Conservation (phyloP, 202 grass and related monocot species). For the Carex sylvatica region DNA sequence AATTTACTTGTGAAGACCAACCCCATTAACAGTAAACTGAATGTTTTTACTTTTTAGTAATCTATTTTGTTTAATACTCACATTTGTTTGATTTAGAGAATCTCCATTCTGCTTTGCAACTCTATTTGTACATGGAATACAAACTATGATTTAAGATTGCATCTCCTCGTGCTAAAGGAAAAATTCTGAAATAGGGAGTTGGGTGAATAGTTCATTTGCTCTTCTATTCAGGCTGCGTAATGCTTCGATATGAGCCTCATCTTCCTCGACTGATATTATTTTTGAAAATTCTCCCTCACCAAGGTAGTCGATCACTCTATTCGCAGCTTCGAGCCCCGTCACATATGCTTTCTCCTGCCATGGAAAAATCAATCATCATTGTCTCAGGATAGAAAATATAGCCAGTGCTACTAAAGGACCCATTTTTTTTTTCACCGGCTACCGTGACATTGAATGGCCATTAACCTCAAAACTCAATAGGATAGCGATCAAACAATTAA, state of each 20-base stretch:
- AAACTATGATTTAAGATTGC: conserved; percentile 8
- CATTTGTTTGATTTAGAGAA: conserved; percentile 1
- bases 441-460: too few species aligned
- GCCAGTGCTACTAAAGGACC: conserved; percentile 7
- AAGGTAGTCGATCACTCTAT: conserved; percentile 75
- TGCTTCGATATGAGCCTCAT: conserved; percentile 70
- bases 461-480: too few species aligned
- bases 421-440: neutral
- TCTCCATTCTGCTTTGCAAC: neutral
- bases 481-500: too few species aligned
- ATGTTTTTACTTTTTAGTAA: neutral
- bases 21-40: neutral
- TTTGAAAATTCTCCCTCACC: conserved; percentile 69
- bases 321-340: conserved; percentile 83
- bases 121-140: neutral
- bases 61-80: neutral
- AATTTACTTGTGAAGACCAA: neutral
- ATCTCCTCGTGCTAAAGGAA: conserved; percentile 38
- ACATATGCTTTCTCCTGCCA: conserved; percentile 87
- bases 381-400: conserved; percentile 19
- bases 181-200: conserved; percentile 55
- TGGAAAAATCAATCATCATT: conserved; percentile 9
- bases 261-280: conserved; percentile 77
- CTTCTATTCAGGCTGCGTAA: conserved; percentile 59
- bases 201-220: conserved; percentile 56